Evolutionary conservation across 169 alveolate genomes (phyloP).

Genomic region (Babesia ovata): DNA sequence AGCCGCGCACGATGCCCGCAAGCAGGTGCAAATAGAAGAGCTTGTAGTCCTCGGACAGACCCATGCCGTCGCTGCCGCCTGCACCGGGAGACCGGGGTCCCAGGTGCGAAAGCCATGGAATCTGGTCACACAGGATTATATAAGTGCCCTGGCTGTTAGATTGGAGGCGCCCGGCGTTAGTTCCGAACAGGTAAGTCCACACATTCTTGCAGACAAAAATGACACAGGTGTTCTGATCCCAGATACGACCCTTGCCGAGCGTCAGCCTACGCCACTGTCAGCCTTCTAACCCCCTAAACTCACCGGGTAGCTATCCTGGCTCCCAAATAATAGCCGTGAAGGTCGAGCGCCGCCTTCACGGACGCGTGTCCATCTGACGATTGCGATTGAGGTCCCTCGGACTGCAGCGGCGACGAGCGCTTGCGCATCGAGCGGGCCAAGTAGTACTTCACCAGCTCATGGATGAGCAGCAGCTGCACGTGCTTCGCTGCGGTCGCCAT

Average conservation of each 20-base stretch:
- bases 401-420: not conserved
- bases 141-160: constrained; percentile 67
- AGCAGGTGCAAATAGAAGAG: constrained; percentile 44
- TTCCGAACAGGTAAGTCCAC: constrained; percentile 63
- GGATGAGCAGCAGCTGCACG: constrained; percentile 50
- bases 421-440: constrained; percentile 15
- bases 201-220: constrained; percentile 61
- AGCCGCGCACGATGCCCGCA: constrained; percentile 59
- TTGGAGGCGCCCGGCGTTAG: constrained; percentile 60
- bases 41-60: constrained; percentile 20
- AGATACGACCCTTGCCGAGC: constrained; percentile 40
- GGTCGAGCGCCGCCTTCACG: constrained; percentile 48
- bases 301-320: constrained; percentile 51
- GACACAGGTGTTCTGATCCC: constrained; percentile 66
- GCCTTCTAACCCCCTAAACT: not conserved
- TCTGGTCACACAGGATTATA: constrained; percentile 42
- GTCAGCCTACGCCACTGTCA: constrained; percentile 31
- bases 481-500: constrained; percentile 50
- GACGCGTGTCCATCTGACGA: constrained; percentile 34
- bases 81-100: constrained; percentile 2
- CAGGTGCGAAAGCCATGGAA: constrained; percentile 52
- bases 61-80: not conserved
- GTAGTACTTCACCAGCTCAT: constrained; percentile 61
- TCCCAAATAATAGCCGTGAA: constrained; percentile 61
- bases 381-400: constrained; percentile 29